Percentiles rank a stretch among this genome's conserved stretches.
Evolutionary conservation across 2,329 filamentous ascomycete species (phyloP).

Genomic region (Trichoderma cornu-damae): DNA sequence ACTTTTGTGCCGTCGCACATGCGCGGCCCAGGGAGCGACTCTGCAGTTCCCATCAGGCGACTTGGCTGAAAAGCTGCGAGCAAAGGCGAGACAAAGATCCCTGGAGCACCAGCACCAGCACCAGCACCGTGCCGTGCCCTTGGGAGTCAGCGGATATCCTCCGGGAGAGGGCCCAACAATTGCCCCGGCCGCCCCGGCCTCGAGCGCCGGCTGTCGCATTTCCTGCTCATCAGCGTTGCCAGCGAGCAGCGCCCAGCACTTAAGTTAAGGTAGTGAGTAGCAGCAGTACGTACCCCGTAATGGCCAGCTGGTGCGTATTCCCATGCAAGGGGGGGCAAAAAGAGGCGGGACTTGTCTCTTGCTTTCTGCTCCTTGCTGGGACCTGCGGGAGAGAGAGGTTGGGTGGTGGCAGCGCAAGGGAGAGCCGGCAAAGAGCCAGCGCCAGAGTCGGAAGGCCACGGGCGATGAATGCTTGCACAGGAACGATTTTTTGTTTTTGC

Average conservation of each 20-base stretch:
- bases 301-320: neutral
- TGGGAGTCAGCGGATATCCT: neutral
- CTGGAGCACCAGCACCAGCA: no score
- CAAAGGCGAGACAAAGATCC: no score
- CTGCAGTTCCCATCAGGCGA: no score
- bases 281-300: neutral
- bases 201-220: conserved; percentile 13
- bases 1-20: no score
- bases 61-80: no score
- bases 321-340: neutral
- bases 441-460: neutral
- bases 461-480: conserved; percentile 15
- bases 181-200: conserved; percentile 9
- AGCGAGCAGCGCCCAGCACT: neutral
- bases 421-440: neutral
- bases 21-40: no score
- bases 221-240: conserved; percentile 12
- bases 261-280: neutral
- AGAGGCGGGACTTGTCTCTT: neutral
- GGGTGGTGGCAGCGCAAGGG: conserved; percentile 2
- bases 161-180: conserved; percentile 17
- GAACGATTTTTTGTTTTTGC: no score
- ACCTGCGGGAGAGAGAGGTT: neutral
- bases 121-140: no score
- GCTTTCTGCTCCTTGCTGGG: neutral